Evolutionary conservation across 1,284 basidiomycete genomes (phyloP).

Genomic region (Leccinum insolens): DNA sequence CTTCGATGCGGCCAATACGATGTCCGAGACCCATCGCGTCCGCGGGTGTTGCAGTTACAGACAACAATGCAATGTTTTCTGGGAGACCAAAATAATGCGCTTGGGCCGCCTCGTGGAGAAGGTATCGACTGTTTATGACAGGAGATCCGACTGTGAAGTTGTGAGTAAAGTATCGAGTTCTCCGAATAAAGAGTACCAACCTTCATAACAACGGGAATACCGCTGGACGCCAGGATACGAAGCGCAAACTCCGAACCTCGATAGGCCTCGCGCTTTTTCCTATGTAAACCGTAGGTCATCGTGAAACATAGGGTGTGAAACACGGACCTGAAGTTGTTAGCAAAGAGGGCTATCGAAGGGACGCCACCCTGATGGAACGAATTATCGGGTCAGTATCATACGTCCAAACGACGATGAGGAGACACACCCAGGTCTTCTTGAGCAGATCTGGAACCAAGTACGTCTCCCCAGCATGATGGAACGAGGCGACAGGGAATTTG

Average conservation of each 20-base stretch:
- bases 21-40: slow-evolving; percentile 62
- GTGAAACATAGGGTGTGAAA: not conserved
- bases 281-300: slow-evolving; percentile 11
- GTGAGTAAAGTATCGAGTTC: not conserved
- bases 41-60: slow-evolving; percentile 63
- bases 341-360: slow-evolving; percentile 69
- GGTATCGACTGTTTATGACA: slow-evolving; percentile 58
- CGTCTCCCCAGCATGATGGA: slow-evolving; percentile 79
- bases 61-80: slow-evolving; percentile 43
- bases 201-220: slow-evolving; percentile 60
- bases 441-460: slow-evolving; percentile 75
- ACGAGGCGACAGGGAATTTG: slow-evolving; percentile 66
- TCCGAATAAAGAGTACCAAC: slow-evolving; percentile 18
- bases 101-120: slow-evolving; percentile 69
- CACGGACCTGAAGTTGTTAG: slow-evolving; percentile 52
- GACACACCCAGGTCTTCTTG: slow-evolving; percentile 56
- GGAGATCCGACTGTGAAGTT: slow-evolving; percentile 43
- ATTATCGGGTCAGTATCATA: slow-evolving; percentile 15
- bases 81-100: slow-evolving; percentile 59
- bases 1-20: slow-evolving; percentile 57
- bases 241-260: slow-evolving; percentile 67
- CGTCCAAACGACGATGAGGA: not conserved
- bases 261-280: slow-evolving; percentile 69
- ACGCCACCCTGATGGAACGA: slow-evolving; percentile 37
- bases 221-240: slow-evolving; percentile 58